These are phyloP conservation scores for Globisporangium takayamanum DNA, from an alignment of 352 stramenopile genomes.

Conservation along the genomic window DNA sequence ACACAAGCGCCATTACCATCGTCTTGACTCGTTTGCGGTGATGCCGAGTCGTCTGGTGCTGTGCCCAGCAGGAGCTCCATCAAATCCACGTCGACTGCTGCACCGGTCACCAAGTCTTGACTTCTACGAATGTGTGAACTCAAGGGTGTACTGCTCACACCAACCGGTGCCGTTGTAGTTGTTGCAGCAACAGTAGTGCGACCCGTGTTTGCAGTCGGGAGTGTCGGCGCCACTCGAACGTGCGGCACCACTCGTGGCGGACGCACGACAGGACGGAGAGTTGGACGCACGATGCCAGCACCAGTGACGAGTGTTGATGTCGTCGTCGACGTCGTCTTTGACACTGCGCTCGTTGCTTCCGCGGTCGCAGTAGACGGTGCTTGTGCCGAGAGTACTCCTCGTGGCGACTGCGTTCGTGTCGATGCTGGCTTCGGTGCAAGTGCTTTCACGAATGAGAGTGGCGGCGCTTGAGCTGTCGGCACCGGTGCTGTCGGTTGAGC, in stretches of 20 bases:
- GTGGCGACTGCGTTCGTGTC: not conserved
- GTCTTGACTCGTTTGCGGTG: conserved; percentile 11
- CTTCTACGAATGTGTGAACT: too few species aligned
- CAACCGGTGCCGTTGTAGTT: not conserved
- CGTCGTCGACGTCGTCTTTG: not conserved
- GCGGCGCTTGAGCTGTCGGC: too few species aligned
- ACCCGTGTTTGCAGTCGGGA: not conserved
- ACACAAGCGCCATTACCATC: not conserved
- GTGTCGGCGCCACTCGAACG: not conserved
- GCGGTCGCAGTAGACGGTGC: not conserved
- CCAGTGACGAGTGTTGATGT: not conserved
- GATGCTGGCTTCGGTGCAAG: not conserved
- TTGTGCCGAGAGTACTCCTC: not conserved
- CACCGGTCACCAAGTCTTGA: not conserved
- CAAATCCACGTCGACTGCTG: not conserved
- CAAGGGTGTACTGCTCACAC: not conserved
- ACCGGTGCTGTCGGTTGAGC: not conserved
- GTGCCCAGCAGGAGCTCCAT: conserved; percentile 4
- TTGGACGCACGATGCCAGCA: not conserved
- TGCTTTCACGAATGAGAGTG: too few species aligned
- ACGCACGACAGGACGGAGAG: not conserved
- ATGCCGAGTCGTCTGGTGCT: not conserved
- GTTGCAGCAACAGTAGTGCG: not conserved
- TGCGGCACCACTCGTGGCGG: not conserved
- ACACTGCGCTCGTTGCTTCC: not conserved